A percentile compares a stretch with the other conserved stretches of the same genome.
Conservation (phyloP, 208 protist genomes). For the Crithidia bombi region DNA sequence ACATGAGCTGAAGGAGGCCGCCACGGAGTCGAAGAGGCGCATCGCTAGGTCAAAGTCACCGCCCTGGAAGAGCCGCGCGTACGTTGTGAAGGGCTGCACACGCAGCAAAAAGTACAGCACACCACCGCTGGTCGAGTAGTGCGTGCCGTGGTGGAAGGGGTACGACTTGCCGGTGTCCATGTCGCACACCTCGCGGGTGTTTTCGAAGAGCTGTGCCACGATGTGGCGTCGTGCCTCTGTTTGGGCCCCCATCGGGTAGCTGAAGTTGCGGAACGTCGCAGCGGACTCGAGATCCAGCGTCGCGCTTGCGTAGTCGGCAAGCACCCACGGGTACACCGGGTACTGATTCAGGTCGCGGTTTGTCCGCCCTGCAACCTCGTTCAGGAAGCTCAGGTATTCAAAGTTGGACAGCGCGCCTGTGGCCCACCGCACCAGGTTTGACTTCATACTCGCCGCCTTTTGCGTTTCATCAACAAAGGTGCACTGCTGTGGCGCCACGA, state of each 20-base stretch:
- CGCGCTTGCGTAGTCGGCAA: slow-evolving; percentile 89
- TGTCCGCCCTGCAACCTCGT: slow-evolving; percentile 89
- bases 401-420: slow-evolving; percentile 92
- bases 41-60: slow-evolving; percentile 94
- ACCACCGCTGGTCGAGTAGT: slow-evolving; percentile 96
- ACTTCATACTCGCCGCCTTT: slow-evolving; percentile 50
- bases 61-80: slow-evolving; percentile 84
- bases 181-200: slow-evolving; percentile 44
- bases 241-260: slow-evolving; percentile 97
- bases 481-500: slow-evolving; percentile 52
- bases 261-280: slow-evolving; percentile 90
- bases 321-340: slow-evolving; percentile 96
- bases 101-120: slow-evolving; percentile 97
- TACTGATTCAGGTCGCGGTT: slow-evolving; percentile 95
- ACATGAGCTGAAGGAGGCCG: slow-evolving; percentile 75
- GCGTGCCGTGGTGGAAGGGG: slow-evolving; percentile 98
- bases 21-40: slow-evolving; percentile 95
- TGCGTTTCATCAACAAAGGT: slow-evolving; percentile 69
- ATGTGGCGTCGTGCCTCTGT: slow-evolving; percentile 69
- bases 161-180: slow-evolving; percentile 43
- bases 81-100: slow-evolving; percentile 97
- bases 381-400: slow-evolving; percentile 95
- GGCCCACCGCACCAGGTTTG: slow-evolving; percentile 91
- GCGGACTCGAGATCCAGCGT: slow-evolving; percentile 74
- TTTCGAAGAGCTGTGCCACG: slow-evolving; percentile 82